Base-by-base conservation (phyloP, 2,329 filamentous ascomycete species). In the Paraconiothyrium brasiliense region DNA sequence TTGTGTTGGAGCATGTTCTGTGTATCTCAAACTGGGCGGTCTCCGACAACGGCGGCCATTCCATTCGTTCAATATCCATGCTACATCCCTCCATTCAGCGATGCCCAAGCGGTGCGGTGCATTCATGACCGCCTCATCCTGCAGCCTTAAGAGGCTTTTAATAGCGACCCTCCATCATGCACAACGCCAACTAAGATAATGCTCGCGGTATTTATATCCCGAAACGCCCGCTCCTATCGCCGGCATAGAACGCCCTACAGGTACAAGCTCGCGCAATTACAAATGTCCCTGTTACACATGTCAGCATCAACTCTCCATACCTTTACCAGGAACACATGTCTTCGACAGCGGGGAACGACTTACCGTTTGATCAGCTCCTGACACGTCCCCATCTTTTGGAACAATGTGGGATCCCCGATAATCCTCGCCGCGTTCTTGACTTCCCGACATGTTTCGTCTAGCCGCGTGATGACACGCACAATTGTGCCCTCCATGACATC, bases 281-380 rank as follows among this genome's bases (percentile, higher is more conserved):
- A 79, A 55, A 79, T 79, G 60, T 79, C 77, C 60, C 77, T 78
- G 67, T 73, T 69, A 65, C 61, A 63, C 41, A 57, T 47, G 63
- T 75, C 61, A 75, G 72, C 56, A 61, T 62, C 27, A 60, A 63
- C 58, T 27, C 49, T 47, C 49, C 50, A 6, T 46, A 43, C n/a
- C 30, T 27, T 32, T 30, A 27, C 56, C 60, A 58, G 54, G 57
- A 58, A 56, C 34, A 46, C 59, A 22, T 59, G 51, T 58, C 22
- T 20, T 13, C 39, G 7, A 16, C 9, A 41, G 14, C 39, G 14
- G 16, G 16, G 39, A n/a, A 6, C 39, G n/a, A 97, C 95, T 78
- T 97, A 95, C 73, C 95, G 84, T 85, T 97, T 96, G 77, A 99
- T 99, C 86, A 97, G 87, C 84, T 99, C 95, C 85, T 98, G 94